These are phyloP conservation scores for Thermothelomyces thermophilus DNA, from an alignment of 2,329 filamentous ascomycete genomes.

Conservation along the genomic window DNA sequence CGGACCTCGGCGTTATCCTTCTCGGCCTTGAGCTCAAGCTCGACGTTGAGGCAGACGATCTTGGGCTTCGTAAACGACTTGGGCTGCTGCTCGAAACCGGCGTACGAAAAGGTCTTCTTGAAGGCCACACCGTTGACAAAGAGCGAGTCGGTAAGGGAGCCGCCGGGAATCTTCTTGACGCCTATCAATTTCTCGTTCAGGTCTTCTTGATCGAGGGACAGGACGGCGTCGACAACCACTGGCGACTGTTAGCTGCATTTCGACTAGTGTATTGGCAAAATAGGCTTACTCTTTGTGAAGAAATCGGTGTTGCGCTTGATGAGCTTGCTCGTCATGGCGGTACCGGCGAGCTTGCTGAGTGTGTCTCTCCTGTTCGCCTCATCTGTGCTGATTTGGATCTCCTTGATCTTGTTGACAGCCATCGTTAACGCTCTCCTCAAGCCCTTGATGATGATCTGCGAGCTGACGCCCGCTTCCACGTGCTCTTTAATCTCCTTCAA, in stretches of 20 bases:
- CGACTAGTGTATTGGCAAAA: neutral
- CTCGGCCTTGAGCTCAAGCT: conserved; percentile 96
- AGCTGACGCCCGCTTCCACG: conserved; percentile 94
- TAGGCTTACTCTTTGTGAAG: conserved; percentile 83
- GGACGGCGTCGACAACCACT: conserved; percentile 97
- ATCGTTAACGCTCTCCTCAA: conserved; percentile 79
- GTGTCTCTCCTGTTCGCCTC: conserved; percentile 83
- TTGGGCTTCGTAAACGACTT: conserved; percentile 92
- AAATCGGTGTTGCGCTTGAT: conserved; percentile 96
- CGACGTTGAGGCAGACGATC: conserved; percentile 95
- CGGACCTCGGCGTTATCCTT: conserved; percentile 99
- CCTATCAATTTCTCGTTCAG: conserved; percentile 97
- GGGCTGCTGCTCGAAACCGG: conserved; percentile 97
- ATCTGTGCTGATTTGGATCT: conserved; percentile 82
- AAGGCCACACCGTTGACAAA: conserved; percentile 98
- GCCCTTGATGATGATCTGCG: conserved; percentile 96
- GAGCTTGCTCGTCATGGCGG: conserved; percentile 98
- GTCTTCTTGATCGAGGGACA: conserved; percentile 92
- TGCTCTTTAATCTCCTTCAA: conserved; percentile 94
- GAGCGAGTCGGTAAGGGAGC: conserved; percentile 89
- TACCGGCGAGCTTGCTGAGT: conserved; percentile 79
- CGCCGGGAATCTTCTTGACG: conserved; percentile 95
- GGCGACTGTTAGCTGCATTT: conserved; percentile 21
- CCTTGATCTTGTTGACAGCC: conserved; percentile 98
- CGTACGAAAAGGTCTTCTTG: conserved; percentile 99